Percentiles rank a stretch among this genome's conserved stretches.
These are phyloP conservation scores for Botryotinia calthae DNA, from an alignment of 2,329 filamentous ascomycete species.

Conservation along the genomic window DNA sequence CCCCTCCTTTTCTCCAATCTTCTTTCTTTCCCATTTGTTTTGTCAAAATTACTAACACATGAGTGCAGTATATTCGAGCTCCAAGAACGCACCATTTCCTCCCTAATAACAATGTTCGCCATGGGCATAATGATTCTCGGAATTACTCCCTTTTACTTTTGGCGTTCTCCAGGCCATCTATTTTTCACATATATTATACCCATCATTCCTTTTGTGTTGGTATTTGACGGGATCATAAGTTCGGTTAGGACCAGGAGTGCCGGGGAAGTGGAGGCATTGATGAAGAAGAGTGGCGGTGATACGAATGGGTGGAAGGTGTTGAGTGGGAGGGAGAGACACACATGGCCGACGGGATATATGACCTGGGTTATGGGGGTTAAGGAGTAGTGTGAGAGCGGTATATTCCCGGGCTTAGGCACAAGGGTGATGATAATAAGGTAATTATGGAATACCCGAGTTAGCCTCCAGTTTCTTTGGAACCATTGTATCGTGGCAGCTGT, in stretches of 20 bases:
- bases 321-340: slow-evolving; percentile 44
- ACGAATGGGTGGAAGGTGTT: slow-evolving; percentile 44
- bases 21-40: too few relatives aligned
- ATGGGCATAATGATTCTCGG: slow-evolving; percentile 53
- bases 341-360: slow-evolving; percentile 48
- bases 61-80: slow-evolving; percentile 64
- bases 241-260: slow-evolving; percentile 65
- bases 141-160: slow-evolving; percentile 50
- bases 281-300: slow-evolving; percentile 51
- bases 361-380: slow-evolving; percentile 45
- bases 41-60: not conserved
- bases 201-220: slow-evolving; percentile 63
- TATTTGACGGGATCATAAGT: slow-evolving; percentile 68
- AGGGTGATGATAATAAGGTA: not conserved
- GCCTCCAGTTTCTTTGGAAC: not conserved
- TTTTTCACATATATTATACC: slow-evolving; percentile 67
- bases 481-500: not conserved
- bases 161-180: slow-evolving; percentile 44
- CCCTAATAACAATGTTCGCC: slow-evolving; percentile 52
- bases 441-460: not conserved
- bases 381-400: slow-evolving; percentile 22
- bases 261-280: slow-evolving; percentile 59
- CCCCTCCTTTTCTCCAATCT: not conserved
- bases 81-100: slow-evolving; percentile 60
- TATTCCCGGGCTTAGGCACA: not conserved